These are phyloP conservation scores for Kluyveromyces sp. DNA, from an alignment of 1,139 yeast genomes.

Conservation along the genomic window DNA sequence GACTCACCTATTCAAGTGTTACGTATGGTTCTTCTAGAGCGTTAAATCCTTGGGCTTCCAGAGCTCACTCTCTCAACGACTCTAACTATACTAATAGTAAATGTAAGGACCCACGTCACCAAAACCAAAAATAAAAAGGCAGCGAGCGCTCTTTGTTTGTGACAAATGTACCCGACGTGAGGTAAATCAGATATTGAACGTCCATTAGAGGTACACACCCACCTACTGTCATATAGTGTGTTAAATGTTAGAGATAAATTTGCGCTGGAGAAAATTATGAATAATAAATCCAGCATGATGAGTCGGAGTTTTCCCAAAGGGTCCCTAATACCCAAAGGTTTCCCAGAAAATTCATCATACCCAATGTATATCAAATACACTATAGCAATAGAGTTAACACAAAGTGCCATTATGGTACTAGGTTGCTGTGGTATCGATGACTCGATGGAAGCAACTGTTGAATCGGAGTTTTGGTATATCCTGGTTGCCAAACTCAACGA, in stretches of 20 bases:
- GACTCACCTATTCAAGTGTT: too few relatives aligned
- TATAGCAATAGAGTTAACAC: constrained; percentile 73
- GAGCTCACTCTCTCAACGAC: constrained; percentile 64
- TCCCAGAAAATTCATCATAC: constrained; percentile 84
- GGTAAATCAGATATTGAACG: constrained; percentile 25
- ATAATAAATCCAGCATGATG: constrained; percentile 67
- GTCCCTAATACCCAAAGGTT: constrained; percentile 81
- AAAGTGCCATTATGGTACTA: constrained; percentile 85
- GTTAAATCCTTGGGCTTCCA: constrained; percentile 12
- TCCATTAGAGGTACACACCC: constrained; percentile 57
- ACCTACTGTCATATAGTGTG: constrained; percentile 67
- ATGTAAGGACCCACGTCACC: constrained; percentile 77
- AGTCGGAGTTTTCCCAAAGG: constrained; percentile 77
- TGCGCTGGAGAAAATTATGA: constrained; percentile 90
- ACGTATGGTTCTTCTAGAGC: neutral
- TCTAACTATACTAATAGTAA: constrained; percentile 72
- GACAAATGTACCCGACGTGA: constrained; percentile 45
- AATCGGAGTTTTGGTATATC: constrained; percentile 44
- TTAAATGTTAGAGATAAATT: constrained; percentile 80
- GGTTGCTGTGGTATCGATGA: constrained; percentile 65
- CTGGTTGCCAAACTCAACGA: constrained; percentile 66
- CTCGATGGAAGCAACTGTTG: constrained; percentile 21
- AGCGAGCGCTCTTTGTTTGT: constrained; percentile 72
- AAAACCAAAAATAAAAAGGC: constrained; percentile 70
- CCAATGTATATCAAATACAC: constrained; percentile 75